phyloP scores from a whole-genome alignment of 345 rosid species.

The Corchorus olitorius region DNA sequence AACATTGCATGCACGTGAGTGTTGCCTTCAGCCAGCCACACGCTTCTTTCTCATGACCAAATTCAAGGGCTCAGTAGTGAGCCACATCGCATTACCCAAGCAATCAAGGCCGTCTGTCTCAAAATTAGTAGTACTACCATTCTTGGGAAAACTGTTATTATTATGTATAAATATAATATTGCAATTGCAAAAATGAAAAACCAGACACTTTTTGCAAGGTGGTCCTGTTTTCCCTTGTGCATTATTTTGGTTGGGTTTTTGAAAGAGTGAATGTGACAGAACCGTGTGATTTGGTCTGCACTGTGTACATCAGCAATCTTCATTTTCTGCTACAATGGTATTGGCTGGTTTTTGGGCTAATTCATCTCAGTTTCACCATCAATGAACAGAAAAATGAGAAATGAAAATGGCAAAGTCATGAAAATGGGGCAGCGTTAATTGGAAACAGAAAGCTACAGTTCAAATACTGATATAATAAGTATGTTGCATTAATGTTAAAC shows the following conservation, averaged over 20 bases:
- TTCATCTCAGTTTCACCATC: background rate
- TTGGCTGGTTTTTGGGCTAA: background rate
- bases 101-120: slow-evolving; percentile 16
- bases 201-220: slow-evolving; percentile 18
- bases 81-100: slow-evolving; percentile 21
- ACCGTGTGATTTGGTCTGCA: background rate
- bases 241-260: slow-evolving; percentile 10
- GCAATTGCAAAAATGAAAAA: background rate
- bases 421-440: background rate
- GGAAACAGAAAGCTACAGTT: background rate
- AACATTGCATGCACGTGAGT: slow-evolving; percentile 25
- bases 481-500: too few species aligned
- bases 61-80: slow-evolving; percentile 15
- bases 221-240: slow-evolving; percentile 27
- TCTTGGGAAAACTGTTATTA: background rate
- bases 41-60: slow-evolving; percentile 17
- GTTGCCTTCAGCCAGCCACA: slow-evolving; percentile 32
- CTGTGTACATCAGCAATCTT: background rate
- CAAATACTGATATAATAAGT: too few species aligned
- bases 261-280: slow-evolving; percentile 12
- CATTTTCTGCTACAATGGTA: background rate
- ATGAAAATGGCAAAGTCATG: background rate
- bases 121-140: background rate
- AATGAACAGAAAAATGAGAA: background rate
- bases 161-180: background rate